These are phyloP conservation scores for Pythium sp. DNA, from an alignment of 352 stramenopile genomes.

Conservation along the genomic window DNA sequence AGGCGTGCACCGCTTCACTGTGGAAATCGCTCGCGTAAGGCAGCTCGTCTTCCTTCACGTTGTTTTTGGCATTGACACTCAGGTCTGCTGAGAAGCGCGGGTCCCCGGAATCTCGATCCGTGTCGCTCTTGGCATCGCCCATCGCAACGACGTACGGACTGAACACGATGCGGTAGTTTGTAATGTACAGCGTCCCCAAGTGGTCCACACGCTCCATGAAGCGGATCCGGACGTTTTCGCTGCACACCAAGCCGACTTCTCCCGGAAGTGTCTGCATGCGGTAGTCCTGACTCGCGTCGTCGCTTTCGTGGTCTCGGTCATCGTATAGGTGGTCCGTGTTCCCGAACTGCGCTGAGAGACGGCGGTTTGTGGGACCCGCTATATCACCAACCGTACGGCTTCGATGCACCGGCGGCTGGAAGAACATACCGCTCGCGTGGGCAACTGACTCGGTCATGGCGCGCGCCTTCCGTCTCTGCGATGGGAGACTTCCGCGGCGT, in stretches of 20 bases:
- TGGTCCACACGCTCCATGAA: conserved; percentile 53
- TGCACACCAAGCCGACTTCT: conserved; percentile 62
- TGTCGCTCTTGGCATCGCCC: neutral
- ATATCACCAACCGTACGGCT: conserved; percentile 13
- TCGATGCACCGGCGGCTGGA: conserved; percentile 19
- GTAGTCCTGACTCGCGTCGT: conserved; percentile 18
- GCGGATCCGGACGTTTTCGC: conserved; percentile 54
- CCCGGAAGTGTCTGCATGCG: conserved; percentile 59
- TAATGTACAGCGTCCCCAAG: conserved; percentile 67
- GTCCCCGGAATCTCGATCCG: neutral
- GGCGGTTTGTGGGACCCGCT: neutral
- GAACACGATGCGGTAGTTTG: conserved; percentile 81
- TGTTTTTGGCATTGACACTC: conserved; percentile 22
- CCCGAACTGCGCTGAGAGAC: conserved; percentile 21
- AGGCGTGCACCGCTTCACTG: conserved; percentile 37
- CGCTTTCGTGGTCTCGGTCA: conserved; percentile 20
- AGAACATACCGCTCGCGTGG: conserved; percentile 23
- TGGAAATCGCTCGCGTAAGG: conserved; percentile 43
- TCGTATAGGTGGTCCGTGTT: conserved; percentile 23
- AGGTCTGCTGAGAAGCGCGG: conserved; percentile 21
- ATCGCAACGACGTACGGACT: conserved; percentile 30
- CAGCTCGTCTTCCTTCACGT: conserved; percentile 41
- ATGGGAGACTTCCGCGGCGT: conserved; percentile 14
- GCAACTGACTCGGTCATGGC: conserved; percentile 20
- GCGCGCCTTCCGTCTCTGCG: conserved; percentile 11